Evolutionary conservation across 352 stramenopile genomes (phyloP).

Genomic region (Phytophthora tentaculata): DNA sequence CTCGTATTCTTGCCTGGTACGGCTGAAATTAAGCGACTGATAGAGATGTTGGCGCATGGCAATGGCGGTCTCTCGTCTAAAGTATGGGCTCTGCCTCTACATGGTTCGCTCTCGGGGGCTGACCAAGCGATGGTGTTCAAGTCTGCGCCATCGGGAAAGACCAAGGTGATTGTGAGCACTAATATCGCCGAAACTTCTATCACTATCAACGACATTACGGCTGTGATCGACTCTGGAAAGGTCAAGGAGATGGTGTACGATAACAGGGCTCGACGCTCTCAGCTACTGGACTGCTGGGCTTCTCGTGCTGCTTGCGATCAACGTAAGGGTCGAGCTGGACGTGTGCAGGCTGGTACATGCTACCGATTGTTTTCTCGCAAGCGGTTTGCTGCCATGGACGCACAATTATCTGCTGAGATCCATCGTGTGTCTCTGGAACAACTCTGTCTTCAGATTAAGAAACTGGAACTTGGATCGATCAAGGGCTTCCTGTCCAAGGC

Average conservation of each 20-base stretch:
- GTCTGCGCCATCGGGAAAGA: slow-evolving; percentile 61
- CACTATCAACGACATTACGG: slow-evolving; percentile 89
- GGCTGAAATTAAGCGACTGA: slow-evolving; percentile 81
- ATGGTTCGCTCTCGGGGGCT: slow-evolving; percentile 72
- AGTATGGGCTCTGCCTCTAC: slow-evolving; percentile 76
- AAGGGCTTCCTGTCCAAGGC: slow-evolving; percentile 75
- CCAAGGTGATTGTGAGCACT: slow-evolving; percentile 88
- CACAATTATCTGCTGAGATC: slow-evolving; percentile 87
- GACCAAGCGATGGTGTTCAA: slow-evolving; percentile 85
- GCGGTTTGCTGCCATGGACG: slow-evolving; percentile 65
- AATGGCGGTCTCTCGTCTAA: slow-evolving; percentile 43
- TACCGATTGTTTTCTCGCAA: slow-evolving; percentile 79
- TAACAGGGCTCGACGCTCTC: slow-evolving; percentile 64
- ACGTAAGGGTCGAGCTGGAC: slow-evolving; percentile 82
- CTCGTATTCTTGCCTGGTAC: slow-evolving; percentile 86
- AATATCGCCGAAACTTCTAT: slow-evolving; percentile 93
- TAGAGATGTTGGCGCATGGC: slow-evolving; percentile 60
- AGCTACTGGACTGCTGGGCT: slow-evolving; percentile 85
- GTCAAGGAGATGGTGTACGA: slow-evolving; percentile 93
- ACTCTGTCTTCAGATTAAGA: slow-evolving; percentile 89
- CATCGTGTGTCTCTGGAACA: slow-evolving; percentile 88
- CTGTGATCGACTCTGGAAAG: slow-evolving; percentile 87
- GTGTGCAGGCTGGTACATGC: slow-evolving; percentile 79
- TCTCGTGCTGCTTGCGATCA: slow-evolving; percentile 84
- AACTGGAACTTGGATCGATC: slow-evolving; percentile 78